These are phyloP conservation scores for Monosporascus sp. DNA, from an alignment of 2,329 filamentous ascomycete genomes.

Conservation along the genomic window DNA sequence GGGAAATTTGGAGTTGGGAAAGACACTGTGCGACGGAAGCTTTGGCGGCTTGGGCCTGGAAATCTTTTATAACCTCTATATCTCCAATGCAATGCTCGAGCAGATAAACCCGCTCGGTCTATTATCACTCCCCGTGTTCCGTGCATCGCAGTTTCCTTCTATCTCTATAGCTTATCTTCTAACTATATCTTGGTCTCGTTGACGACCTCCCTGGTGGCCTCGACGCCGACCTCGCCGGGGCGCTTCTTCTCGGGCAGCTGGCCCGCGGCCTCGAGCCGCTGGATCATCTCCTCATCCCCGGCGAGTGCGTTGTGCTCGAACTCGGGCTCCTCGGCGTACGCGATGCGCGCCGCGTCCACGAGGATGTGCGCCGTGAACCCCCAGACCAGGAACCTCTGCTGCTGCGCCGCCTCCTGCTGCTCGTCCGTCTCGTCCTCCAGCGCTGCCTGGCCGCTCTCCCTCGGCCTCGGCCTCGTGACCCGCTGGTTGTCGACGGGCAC, in stretches of 20 bases:
- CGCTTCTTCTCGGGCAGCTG: conserved; percentile 40
- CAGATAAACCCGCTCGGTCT: background rate
- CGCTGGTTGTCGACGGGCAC: conserved; percentile 71
- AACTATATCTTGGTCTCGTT: conserved; percentile 37
- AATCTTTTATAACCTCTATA: background rate
- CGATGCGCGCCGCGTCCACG: conserved; percentile 80
- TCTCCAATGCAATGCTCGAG: background rate
- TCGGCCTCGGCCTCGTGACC: conserved; percentile 52
- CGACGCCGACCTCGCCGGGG: conserved; percentile 23
- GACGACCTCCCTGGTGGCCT: conserved; percentile 27
- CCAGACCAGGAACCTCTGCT: conserved; percentile 73
- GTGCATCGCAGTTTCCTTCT: background rate
- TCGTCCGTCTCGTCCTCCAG: conserved; percentile 19
- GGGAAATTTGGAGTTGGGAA: too few species aligned
- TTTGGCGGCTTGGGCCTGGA: background rate
- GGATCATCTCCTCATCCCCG: conserved; percentile 49
- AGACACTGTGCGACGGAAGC: background rate
- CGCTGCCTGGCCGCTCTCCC: conserved; percentile 18
- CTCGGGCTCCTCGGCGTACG: conserved; percentile 75
- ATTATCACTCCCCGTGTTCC: background rate
- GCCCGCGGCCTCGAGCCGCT: conserved; percentile 39
- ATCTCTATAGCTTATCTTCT: conserved; percentile 7
- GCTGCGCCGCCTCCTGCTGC: conserved; percentile 39
- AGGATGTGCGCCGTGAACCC: conserved; percentile 91
- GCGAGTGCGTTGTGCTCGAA: conserved; percentile 63